Percentiles rank a stretch among this genome's conserved stretches.
These are phyloP conservation scores for Rutstroemia sp. DNA, from an alignment of 2,329 filamentous ascomycete species.

Conservation along the genomic window DNA sequence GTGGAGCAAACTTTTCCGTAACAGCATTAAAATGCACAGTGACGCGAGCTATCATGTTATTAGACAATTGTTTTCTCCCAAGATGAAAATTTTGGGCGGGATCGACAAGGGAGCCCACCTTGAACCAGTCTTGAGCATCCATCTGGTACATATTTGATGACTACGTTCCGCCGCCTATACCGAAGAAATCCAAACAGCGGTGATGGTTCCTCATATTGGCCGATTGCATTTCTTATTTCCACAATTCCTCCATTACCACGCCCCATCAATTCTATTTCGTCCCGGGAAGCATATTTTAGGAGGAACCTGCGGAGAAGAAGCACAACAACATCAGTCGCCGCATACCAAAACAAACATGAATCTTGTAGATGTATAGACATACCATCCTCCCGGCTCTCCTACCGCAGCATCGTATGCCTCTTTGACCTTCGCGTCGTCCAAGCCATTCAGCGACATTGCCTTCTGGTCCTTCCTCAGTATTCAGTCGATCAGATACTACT, in stretches of 20 bases:
- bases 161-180: constrained; percentile 81
- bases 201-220: constrained; percentile 72
- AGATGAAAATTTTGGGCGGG: constrained; percentile 17
- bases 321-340: constrained; percentile 13
- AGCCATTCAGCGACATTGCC: constrained; percentile 89
- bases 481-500: constrained; percentile 2
- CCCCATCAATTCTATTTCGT: constrained; percentile 74
- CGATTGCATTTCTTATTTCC: constrained; percentile 73
- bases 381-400: constrained; percentile 91
- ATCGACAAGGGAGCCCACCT: constrained; percentile 50
- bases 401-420: constrained; percentile 77
- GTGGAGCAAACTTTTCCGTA: constrained; percentile 69
- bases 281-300: constrained; percentile 81
- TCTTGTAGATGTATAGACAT: constrained; percentile 10
- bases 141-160: constrained; percentile 89
- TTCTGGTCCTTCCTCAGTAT: constrained; percentile 8
- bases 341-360: no score
- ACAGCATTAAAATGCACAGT: constrained; percentile 63
- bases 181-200: constrained; percentile 88
- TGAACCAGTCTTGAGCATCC: constrained; percentile 85
- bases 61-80: constrained; percentile 17
- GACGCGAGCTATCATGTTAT: constrained; percentile 59
- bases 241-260: constrained; percentile 74
- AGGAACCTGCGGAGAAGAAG: constrained; percentile 65
- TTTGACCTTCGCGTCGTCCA: constrained; percentile 73